A percentile compares a stretch with the other conserved stretches of the same genome.
Evolutionary conservation across 345 rosid genomes (phyloP).

Genomic region (Boechera divaricarpa): DNA sequence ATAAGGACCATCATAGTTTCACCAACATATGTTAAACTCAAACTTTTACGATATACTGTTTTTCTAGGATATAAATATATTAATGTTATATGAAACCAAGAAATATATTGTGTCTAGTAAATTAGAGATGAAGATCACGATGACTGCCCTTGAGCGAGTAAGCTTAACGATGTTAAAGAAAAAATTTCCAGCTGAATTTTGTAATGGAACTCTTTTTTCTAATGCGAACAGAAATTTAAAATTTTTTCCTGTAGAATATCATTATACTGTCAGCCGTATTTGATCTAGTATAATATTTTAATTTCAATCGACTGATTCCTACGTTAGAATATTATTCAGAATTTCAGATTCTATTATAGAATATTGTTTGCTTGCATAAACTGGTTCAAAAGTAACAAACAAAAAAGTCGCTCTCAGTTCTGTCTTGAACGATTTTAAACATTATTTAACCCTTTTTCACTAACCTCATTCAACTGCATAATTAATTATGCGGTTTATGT

Average conservation of each 20-base stretch:
- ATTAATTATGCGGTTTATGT: conserved; percentile 11
- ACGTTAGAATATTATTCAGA: background rate
- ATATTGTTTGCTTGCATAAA: conserved; percentile 3
- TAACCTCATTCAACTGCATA: background rate
- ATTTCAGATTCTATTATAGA: background rate
- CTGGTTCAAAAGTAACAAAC: background rate
- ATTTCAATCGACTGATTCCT: background rate
- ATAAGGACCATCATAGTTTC: conserved; percentile 13
- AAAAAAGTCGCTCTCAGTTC: background rate
- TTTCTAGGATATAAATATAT: background rate
- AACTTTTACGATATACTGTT: background rate
- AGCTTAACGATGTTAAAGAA: background rate
- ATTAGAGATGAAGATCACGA: background rate
- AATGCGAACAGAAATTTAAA: background rate
- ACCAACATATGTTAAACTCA: conserved; percentile 15
- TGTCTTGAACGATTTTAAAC: background rate
- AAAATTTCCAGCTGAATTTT: background rate
- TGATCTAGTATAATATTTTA: background rate
- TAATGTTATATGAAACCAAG: background rate
- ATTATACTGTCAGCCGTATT: background rate
- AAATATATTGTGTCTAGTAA: too few relatives aligned
- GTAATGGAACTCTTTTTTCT: background rate
- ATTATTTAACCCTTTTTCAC: background rate
- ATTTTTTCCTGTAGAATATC: background rate
- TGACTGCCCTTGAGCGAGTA: background rate